These are phyloP conservation scores for Microbotryum saponariae DNA, from an alignment of 1,284 basidiomycete genomes.

Conservation along the genomic window DNA sequence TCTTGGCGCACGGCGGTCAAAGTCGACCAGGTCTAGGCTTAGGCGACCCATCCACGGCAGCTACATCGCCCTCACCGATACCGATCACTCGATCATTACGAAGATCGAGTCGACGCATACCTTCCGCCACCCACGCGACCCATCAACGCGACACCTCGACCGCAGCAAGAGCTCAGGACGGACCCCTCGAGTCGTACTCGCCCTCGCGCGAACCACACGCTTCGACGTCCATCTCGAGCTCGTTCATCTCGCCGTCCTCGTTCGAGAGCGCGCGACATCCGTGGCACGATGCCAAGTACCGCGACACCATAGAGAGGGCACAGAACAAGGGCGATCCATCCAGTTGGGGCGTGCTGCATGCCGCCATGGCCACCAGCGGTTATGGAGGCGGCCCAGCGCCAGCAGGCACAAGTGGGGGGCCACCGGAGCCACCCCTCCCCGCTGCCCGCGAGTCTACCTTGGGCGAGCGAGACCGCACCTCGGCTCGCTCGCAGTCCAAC, in stretches of 20 bases:
- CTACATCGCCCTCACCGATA: too few species aligned
- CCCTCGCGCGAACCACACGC: not conserved
- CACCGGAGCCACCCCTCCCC: not conserved
- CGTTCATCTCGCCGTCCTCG: too few species aligned
- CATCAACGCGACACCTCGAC: not conserved
- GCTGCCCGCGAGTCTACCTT: not conserved
- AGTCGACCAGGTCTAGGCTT: too few species aligned
- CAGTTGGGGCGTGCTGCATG: conserved; percentile 10
- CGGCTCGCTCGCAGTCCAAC: not conserved
- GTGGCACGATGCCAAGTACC: conserved; percentile 1
- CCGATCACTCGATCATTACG: not conserved
- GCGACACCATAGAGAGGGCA: conserved; percentile 7
- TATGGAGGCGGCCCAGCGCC: too few species aligned
- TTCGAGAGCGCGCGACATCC: not conserved
- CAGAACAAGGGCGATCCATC: conserved; percentile 7
- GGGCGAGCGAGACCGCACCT: not conserved
- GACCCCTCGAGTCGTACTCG: not conserved
- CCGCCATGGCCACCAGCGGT: not conserved
- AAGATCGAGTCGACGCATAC: not conserved
- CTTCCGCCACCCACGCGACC: not conserved
- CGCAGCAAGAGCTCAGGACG: not conserved
- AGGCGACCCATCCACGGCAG: too few species aligned
- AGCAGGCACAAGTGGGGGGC: too few species aligned
- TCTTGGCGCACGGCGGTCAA: too few species aligned
- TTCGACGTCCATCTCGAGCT: too few species aligned